Evolutionary conservation across 805 yeast genomes (phyloP).

Genomic region (Monosporozyma unispora): DNA sequence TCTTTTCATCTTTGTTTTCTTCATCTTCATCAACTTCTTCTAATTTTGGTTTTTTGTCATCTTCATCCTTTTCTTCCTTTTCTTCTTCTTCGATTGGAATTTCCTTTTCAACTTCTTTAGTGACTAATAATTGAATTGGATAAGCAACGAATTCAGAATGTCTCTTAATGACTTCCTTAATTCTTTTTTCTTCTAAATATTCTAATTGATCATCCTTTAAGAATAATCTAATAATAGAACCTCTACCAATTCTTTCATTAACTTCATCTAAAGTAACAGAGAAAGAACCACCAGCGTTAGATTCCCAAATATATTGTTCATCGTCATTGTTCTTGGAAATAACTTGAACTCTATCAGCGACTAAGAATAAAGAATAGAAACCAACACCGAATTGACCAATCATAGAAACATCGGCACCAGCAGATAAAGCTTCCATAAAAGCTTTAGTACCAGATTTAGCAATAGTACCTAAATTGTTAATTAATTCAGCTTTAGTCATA

Average conservation of each 20-base stretch:
- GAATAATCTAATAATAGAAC: conserved; percentile 91
- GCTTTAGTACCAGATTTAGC: conserved; percentile 99
- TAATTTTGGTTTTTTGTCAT: conserved; percentile 62
- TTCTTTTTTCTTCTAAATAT: conserved; percentile 98
- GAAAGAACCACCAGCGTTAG: conserved; percentile 99
- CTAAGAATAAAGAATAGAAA: conserved; percentile 98
- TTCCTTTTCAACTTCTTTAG: conserved; percentile 98
- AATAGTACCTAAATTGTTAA: conserved; percentile 98
- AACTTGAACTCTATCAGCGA: conserved; percentile 97
- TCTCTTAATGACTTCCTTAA: conserved; percentile 98
- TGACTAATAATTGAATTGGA: conserved; percentile 97
- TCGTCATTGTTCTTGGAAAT: conserved; percentile 98
- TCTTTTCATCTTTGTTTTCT: conserved; percentile 58
- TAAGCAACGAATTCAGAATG: conserved; percentile 98
- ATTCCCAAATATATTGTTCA: conserved; percentile 99
- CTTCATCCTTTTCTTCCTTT: conserved; percentile 36
- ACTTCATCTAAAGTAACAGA: conserved; percentile 85
- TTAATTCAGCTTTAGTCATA: conserved; percentile 99
- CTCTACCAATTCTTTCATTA: conserved; percentile 85
- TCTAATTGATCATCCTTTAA: conserved; percentile 98
- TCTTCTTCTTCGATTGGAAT: conserved; percentile 70
- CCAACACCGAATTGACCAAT: conserved; percentile 99
- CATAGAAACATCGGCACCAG: conserved; percentile 99
- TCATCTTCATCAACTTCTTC: conserved; percentile 70
- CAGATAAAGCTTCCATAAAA: conserved; percentile 98